phyloP scores from a whole-genome alignment of 2,329 filamentous ascomycete genomes.

The Nannizziopsis arthrosporioides region DNA sequence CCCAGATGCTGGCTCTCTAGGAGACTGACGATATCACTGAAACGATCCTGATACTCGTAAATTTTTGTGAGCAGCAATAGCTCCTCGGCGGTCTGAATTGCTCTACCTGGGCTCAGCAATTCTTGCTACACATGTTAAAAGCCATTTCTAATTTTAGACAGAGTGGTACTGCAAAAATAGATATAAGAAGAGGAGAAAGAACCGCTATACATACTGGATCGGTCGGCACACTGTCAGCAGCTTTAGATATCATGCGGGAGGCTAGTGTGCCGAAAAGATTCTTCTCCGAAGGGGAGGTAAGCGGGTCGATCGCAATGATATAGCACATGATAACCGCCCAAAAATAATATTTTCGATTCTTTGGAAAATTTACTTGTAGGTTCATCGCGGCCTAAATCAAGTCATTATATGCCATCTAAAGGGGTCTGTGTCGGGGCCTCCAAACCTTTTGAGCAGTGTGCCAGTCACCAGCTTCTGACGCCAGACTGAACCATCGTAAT shows the following conservation, averaged over 20 bases:
- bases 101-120: constrained; percentile 30
- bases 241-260: constrained; percentile 40
- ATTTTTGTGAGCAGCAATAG: constrained; percentile 36
- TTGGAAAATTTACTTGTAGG: constrained; percentile 40
- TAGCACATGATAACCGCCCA: constrained; percentile 40
- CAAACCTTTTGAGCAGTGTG: constrained; percentile 40
- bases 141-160: not conserved
- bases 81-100: constrained; percentile 38
- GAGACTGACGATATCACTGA: constrained; percentile 32
- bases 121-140: constrained; percentile 27
- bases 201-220: constrained; percentile 28
- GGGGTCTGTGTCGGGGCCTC: not conserved
- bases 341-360: constrained; percentile 38
- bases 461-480: constrained; percentile 34
- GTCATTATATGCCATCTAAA: constrained; percentile 6
- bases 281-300: constrained; percentile 32
- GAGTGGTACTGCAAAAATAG: not conserved
- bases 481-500: constrained; percentile 35
- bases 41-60: constrained; percentile 31
- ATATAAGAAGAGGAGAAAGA: constrained; percentile 12
- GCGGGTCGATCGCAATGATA: constrained; percentile 28
- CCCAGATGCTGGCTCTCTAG: constrained; percentile 34
- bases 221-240: constrained; percentile 33
- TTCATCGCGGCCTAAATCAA: constrained; percentile 37
- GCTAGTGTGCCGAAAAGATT: constrained; percentile 41